phyloP scores from a whole-genome alignment of 345 rosid genomes.

The Heritiera littoralis region DNA sequence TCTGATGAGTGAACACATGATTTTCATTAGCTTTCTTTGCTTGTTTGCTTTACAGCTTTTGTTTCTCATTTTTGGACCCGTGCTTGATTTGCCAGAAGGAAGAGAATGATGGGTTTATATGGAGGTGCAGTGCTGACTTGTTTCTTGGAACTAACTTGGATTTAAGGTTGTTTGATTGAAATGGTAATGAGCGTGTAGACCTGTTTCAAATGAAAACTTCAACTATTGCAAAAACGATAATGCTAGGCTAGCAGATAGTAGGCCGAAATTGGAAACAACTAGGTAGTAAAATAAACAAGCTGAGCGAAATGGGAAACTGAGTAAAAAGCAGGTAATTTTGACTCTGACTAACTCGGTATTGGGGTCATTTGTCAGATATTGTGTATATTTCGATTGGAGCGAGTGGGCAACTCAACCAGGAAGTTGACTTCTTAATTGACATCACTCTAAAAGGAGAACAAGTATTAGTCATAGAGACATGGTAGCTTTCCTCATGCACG shows the following conservation, averaged over 20 bases:
- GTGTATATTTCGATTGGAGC: background rate
- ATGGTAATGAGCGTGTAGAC: constrained; percentile 8
- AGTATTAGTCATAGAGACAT: background rate
- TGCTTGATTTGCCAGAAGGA: background rate
- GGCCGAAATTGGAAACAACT: background rate
- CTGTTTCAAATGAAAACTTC: constrained; percentile 13
- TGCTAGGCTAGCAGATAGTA: background rate
- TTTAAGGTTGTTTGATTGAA: background rate
- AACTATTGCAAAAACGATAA: background rate
- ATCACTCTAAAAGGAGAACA: background rate
- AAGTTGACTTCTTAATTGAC: background rate
- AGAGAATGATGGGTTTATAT: background rate
- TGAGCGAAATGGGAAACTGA: background rate
- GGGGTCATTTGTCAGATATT: no score
- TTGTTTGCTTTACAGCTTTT: constrained; percentile 16
- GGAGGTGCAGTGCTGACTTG: background rate
- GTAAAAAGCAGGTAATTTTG: background rate
- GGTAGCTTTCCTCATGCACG: no score
- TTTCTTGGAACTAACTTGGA: constrained; percentile 25
- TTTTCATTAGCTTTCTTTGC: constrained; percentile 27
- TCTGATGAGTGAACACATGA: constrained; percentile 30
- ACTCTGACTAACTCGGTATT: background rate
- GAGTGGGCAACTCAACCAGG: background rate
- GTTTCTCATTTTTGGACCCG: constrained; percentile 23
- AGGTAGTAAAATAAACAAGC: background rate